phyloP scores from a whole-genome alignment of 306 rosid species.

The Albizia julibrissin region DNA sequence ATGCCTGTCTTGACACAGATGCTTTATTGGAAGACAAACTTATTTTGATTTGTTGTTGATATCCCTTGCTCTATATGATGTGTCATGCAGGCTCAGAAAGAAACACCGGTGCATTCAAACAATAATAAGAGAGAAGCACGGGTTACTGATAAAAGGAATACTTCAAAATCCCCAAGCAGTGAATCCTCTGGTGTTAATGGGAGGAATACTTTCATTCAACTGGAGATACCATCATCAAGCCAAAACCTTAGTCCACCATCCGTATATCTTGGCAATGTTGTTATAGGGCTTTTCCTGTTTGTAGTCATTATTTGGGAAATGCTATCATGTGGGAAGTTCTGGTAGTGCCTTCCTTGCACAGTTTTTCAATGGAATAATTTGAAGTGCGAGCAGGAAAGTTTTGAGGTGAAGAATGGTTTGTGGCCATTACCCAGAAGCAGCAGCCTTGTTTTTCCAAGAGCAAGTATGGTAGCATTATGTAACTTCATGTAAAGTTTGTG shows the following conservation, averaged over 20 bases:
- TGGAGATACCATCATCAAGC: constrained; percentile 33
- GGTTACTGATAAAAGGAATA: constrained; percentile 15
- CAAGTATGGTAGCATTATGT: background rate
- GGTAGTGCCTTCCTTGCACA: constrained; percentile 1
- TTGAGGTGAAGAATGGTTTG: constrained; percentile 43
- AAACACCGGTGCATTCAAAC: background rate
- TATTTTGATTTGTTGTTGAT: background rate
- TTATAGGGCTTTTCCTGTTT: background rate
- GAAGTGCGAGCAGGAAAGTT: constrained; percentile 33
- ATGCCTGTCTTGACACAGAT: constrained; percentile 17
- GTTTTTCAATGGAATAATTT: too few species aligned
- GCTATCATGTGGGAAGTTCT: constrained; percentile 36
- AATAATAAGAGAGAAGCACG: constrained; percentile 19
- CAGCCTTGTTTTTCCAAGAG: background rate
- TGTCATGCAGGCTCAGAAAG: constrained; percentile 44
- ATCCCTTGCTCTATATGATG: constrained; percentile 23
- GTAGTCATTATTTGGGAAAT: constrained; percentile 30
- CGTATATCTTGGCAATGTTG: constrained; percentile 27
- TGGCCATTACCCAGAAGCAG: constrained; percentile 36
- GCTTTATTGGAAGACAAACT: constrained; percentile 12
- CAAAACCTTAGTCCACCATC: constrained; percentile 38
- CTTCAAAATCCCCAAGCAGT: constrained; percentile 10
- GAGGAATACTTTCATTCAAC: constrained; percentile 35
- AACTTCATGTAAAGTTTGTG: background rate
- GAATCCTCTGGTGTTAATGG: constrained; percentile 21